Percentiles rank a stretch among this genome's conserved stretches.
phyloP scores from a whole-genome alignment of 305 asterid species.

The Stenogyne calaminthoides region DNA sequence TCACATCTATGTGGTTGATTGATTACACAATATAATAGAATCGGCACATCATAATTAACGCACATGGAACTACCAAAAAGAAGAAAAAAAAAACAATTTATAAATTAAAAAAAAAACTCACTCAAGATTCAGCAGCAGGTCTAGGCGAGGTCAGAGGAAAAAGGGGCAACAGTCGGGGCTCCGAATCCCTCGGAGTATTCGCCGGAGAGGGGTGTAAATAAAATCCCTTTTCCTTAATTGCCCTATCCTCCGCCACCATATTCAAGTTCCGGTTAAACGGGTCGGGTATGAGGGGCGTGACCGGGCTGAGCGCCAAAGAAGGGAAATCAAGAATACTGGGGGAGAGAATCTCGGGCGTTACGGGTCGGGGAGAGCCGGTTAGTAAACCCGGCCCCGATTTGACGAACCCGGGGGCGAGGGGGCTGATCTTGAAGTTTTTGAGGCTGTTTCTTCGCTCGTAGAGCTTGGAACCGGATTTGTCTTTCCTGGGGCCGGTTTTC shows the following conservation, averaged over 20 bases:
- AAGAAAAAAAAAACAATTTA: background rate
- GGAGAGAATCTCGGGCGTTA: slow-evolving; percentile 49
- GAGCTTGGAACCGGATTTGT: slow-evolving; percentile 52
- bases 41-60: slow-evolving; percentile 28
- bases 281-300: slow-evolving; percentile 64
- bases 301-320: slow-evolving; percentile 64
- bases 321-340: slow-evolving; percentile 69
- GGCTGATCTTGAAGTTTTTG: slow-evolving; percentile 62
- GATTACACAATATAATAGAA: slow-evolving; percentile 33
- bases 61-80: slow-evolving; percentile 29
- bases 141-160: slow-evolving; percentile 69
- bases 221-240: slow-evolving; percentile 57
- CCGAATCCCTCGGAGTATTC: slow-evolving; percentile 60
- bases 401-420: slow-evolving; percentile 44
- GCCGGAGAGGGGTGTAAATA: slow-evolving; percentile 67
- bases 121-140: slow-evolving; percentile 42
- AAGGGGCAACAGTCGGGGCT: slow-evolving; percentile 63
- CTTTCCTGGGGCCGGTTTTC: slow-evolving; percentile 49
- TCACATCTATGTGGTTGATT: slow-evolving; percentile 32
- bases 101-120: slow-evolving; percentile 27
- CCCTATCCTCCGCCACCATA: slow-evolving; percentile 56
- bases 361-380: slow-evolving; percentile 48
- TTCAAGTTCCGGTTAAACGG: slow-evolving; percentile 54
- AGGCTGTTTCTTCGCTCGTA: slow-evolving; percentile 63
- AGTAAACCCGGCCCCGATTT: slow-evolving; percentile 33